Evolutionary conservation across 495 filamentous ascomycete genomes (phyloP), one percentile per base, ranked within the genome.

Genomic region (Tuber aestivum): DNA sequence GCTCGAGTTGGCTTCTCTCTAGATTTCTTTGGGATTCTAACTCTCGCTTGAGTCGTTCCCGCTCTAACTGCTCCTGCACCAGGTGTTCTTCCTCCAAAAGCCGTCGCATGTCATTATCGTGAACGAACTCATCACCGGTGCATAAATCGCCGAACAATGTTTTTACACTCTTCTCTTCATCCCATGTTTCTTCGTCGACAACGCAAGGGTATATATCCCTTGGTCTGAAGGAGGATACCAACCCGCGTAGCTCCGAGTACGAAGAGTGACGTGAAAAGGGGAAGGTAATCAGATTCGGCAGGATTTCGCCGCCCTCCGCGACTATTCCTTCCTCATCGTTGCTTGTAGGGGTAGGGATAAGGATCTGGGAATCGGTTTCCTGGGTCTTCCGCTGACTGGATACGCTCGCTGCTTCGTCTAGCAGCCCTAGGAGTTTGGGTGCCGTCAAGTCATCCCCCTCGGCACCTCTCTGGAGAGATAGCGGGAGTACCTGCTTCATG

Each of bases 181-280:
- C 83, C 94, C 93, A 97, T 10, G 82, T 84, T 0, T 83, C 76
- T 27, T 87, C 84, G 72, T 94, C 87, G 9, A 94, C 90, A 2
- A 93, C 95, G 81, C 94, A 97, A 7, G 95, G 94, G 84, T 91
- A 91, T 18, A 97, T 86, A 83, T 97, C 93, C 75, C 85, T 88
- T 0, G 93, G 94, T 50, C 85, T 87, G 77, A 97, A 93, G 0
- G 86, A 87, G 6, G 85, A 79, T 7, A 97, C 86, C 0, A 98
- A 84, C 75, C 90, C 83, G 75, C 92, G 92, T 8, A 97, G 86
- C 83, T 97, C 95, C 0, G 85, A 84, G 72, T 95, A 93, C 0
- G 93, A 97, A 0, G 95, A 96, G 83, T 98, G 95, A 3, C 95
- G 89, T 0, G 95, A 94, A 81, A 95, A 98, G 6, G 94, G 93